Conservation (phyloP, 768 basidiomycete species). For the Tricholomella constricta region DNA sequence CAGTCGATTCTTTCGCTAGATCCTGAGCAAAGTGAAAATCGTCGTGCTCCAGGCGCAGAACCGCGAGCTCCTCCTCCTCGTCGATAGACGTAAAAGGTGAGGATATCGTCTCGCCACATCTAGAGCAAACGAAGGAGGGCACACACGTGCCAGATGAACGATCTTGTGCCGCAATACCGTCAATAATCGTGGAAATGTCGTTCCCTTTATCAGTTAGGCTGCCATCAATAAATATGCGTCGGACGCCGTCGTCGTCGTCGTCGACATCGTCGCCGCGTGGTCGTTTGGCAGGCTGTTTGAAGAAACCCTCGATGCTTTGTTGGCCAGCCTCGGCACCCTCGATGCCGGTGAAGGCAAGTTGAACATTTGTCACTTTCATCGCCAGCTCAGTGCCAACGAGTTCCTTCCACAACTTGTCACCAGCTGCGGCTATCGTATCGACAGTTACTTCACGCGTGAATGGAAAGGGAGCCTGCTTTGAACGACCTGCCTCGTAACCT, state of each 20-base stretch:
- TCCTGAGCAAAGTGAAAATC: constrained; percentile 91
- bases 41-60: constrained; percentile 68
- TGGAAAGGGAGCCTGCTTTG: constrained; percentile 88
- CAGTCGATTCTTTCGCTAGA: constrained; percentile 50
- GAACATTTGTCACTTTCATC: constrained; percentile 73
- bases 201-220: constrained; percentile 2
- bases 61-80: constrained; percentile 39
- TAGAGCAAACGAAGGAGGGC: constrained; percentile 54
- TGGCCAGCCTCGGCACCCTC: constrained; percentile 79
- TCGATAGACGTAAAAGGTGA: constrained; percentile 30
- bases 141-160: constrained; percentile 5
- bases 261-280: constrained; percentile 32
- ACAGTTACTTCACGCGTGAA: constrained; percentile 74
- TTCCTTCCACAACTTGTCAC: constrained; percentile 85
- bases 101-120: constrained; percentile 53
- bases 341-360: constrained; percentile 77
- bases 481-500: constrained; percentile 70
- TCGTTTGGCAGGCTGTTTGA: constrained; percentile 51
- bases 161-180: neutral
- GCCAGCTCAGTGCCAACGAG: constrained; percentile 58
- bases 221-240: constrained; percentile 1
- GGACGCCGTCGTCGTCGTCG: constrained; percentile 10
- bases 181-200: neutral
- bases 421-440: constrained; percentile 74
- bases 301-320: constrained; percentile 85